Conservation (phyloP, 2,329 filamentous ascomycete species). For the Colletotrichum orbiculare region DNA sequence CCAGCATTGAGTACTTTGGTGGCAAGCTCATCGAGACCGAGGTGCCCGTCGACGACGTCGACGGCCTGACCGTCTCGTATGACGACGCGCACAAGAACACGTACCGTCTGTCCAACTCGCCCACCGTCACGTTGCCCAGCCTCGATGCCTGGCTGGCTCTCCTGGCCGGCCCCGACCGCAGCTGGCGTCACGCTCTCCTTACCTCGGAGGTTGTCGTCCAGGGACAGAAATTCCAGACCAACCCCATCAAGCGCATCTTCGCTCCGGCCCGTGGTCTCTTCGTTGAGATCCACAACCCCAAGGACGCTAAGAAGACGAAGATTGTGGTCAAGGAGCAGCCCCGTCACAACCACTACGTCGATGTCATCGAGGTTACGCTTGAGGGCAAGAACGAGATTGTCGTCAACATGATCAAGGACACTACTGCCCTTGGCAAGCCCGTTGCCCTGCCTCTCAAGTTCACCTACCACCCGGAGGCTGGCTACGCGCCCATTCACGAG, state of each 20-base stretch:
- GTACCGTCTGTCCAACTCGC: slow-evolving; percentile 83
- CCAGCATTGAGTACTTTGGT: slow-evolving; percentile 93
- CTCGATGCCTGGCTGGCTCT: slow-evolving; percentile 88
- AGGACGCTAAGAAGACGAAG: slow-evolving; percentile 83
- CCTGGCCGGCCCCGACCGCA: slow-evolving; percentile 85
- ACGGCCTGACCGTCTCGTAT: slow-evolving; percentile 86
- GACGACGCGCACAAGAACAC: slow-evolving; percentile 83
- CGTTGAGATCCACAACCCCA: slow-evolving; percentile 86
- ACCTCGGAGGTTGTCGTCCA: slow-evolving; percentile 94
- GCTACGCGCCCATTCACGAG: slow-evolving; percentile 97
- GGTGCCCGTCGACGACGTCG: slow-evolving; percentile 77
- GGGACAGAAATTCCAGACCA: slow-evolving; percentile 96
- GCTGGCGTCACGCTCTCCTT: slow-evolving; percentile 95
- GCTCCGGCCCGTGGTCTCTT: slow-evolving; percentile 86
- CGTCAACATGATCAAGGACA: slow-evolving; percentile 92
- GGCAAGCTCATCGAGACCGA: slow-evolving; percentile 82
- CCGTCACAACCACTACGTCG: slow-evolving; percentile 85
- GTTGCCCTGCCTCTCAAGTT: slow-evolving; percentile 89
- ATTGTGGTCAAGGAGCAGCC: slow-evolving; percentile 91
- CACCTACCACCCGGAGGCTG: slow-evolving; percentile 92
- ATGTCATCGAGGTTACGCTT: slow-evolving; percentile 88
- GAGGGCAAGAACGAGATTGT: slow-evolving; percentile 81
- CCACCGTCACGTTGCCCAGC: slow-evolving; percentile 79
- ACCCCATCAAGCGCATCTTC: slow-evolving; percentile 93
- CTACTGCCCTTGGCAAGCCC: slow-evolving; percentile 84